These are phyloP conservation scores for Chlorella sp. DNA, from an alignment of 139 green algal species.

Conservation along the genomic window DNA sequence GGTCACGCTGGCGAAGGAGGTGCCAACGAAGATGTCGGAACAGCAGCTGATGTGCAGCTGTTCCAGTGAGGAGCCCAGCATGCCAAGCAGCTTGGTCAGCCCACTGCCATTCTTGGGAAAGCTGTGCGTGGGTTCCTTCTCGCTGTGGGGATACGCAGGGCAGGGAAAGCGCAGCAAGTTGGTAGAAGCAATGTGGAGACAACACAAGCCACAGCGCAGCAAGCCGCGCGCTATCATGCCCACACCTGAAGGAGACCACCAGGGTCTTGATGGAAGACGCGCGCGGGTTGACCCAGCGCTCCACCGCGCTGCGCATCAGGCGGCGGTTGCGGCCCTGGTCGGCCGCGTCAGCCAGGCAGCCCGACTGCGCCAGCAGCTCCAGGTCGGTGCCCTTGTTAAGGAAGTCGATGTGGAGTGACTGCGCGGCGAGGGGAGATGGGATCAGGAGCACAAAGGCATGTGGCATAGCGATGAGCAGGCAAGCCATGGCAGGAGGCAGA, in stretches of 20 bases:
- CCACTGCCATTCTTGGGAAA: slow-evolving; percentile 9
- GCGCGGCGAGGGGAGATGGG: not conserved
- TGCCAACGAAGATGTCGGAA: slow-evolving; percentile 22
- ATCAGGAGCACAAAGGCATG: not conserved
- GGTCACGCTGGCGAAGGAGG: slow-evolving; percentile 4
- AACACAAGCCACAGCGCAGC: not conserved
- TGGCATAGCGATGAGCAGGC: not conserved
- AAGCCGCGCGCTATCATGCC: not conserved
- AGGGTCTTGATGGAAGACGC: slow-evolving; percentile 9
- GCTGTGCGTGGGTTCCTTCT: slow-evolving; percentile 13
- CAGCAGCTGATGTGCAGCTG: slow-evolving; percentile 18
- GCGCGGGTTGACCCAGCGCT: slow-evolving; percentile 18
- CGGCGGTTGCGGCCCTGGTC: slow-evolving; percentile 5
- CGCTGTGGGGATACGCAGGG: too few species aligned
- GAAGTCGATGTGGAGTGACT: slow-evolving; percentile 24
- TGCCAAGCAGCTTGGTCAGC: slow-evolving; percentile 1
- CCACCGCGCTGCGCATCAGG: slow-evolving; percentile 19
- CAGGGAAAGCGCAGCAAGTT: not conserved
- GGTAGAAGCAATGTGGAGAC: not conserved
- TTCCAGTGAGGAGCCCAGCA: slow-evolving; percentile 10
- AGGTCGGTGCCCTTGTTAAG: slow-evolving; percentile 1
- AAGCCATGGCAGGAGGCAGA: not conserved
- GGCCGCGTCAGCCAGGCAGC: too few species aligned
- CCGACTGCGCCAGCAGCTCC: not conserved
- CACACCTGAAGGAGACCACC: not conserved